Base-by-base conservation (phyloP, 192 early-diverging fungal species). In the Coemansia sp. region DNA sequence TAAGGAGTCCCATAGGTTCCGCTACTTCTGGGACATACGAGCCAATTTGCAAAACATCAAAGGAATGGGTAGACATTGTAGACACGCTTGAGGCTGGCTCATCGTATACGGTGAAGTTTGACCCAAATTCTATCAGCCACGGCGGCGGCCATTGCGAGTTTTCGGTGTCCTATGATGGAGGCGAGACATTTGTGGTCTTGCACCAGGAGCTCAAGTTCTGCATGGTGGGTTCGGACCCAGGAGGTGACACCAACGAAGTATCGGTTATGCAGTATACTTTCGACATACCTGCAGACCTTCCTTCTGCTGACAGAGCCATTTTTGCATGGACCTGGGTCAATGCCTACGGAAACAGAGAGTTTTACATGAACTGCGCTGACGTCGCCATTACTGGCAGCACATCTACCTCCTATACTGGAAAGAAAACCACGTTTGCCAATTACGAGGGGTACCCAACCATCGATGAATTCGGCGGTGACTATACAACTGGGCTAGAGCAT, bases 271-370 rank as follows among this genome's bases (percentile, higher is more conserved):
- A 57, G 0, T 74, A 62, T 72, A 85, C 68, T 0, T 83, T 66
- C 37, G 51, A 41, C 1, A 14, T 69, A 51, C 77, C 70, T 18
- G 60, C 54, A n/a, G 65, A 15, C 51, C 60, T 83, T 6, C 85
- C 87, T 2, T 60, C 73, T 11, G 28, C 83, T 1, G 62, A 53
- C 55, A 38, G 58, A 4, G 81, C 74, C 1, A 55, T 82, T 2
- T 79, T 88, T 37, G 85, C 79, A 1, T 92, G 91, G 90, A 74
- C 84, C 2, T 91, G 91, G 91, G 87, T 89, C 39, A 90, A 89
- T 65, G 88, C 89, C 3, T 58, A 84, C 6, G 89, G 87, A 2
- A 89, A 89, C 62, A 79, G 85, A 35, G 90, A 92, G 75, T 89
- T 84, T 52, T 91, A 91, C 68, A 87, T 81, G 64, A 89, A 87